Evolutionary conservation across 768 basidiomycete genomes (phyloP), one percentile per base, ranked within the genome.

Genomic region (Kwoniella pini): DNA sequence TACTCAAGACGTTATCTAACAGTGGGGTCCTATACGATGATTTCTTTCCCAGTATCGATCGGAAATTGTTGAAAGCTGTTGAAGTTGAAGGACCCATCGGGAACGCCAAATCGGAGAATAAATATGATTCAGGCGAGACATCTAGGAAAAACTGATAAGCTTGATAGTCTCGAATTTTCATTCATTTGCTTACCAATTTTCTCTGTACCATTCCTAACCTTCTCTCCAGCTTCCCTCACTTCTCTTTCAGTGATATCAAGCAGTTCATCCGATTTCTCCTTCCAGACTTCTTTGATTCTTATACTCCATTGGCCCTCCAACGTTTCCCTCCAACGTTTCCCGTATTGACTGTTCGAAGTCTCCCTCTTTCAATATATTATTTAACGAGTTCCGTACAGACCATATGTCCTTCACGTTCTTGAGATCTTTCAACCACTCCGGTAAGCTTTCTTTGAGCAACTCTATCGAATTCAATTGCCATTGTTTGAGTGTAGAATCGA

Each of bases 91-190:
- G 65, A 15, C 59, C 52, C 0, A 69, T 39, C 9, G 74, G 74
- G 62, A 70, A 75, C 2, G 65, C 36, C 0, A 69, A 31, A 21
- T 68, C 67, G 10, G 67, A 62, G 52, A 75, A 75, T 24, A 65
- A 36, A 60, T 67, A 63, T 5, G 55, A 33, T 11, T 64, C 69
- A 11, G 68, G 63, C 38, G 38, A 43, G 13, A 33, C 30, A 24
- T 67, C 63, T 64, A 31, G 24, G 9, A 7, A 13, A 28, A 33
- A 4, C 31, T 11, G 21, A 31, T 21, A 50, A 33, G 27, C 26
- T 46, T 27, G 45, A 36, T 15, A 46, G 17, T 12, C 12, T n/a
- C n/a, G 27, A 5, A 21, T 2, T 3, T n/a, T n/a, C 4, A 46
- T 26, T 13, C 4, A 10, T 36, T 13, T 28, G 27, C 62, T 65